These are phyloP conservation scores for Aureobasidium sp. DNA, from an alignment of 2,329 filamentous ascomycete genomes.

Conservation along the genomic window DNA sequence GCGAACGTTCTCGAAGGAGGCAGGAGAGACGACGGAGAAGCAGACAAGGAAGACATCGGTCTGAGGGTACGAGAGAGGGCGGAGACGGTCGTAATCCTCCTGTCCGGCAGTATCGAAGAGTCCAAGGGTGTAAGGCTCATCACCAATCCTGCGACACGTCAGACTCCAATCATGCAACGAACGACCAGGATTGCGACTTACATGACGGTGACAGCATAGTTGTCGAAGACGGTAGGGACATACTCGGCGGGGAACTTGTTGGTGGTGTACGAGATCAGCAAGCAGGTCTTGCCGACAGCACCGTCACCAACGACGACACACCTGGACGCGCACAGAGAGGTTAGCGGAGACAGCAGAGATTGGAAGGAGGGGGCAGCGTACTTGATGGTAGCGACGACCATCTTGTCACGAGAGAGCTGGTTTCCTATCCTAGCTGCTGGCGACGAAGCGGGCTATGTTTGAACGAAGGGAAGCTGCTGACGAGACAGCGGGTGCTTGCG, in stretches of 20 bases:
- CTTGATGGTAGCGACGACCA: slow-evolving; percentile 30
- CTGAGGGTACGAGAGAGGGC: slow-evolving; percentile 93
- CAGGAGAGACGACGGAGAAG: slow-evolving; percentile 95
- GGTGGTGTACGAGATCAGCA: slow-evolving; percentile 98
- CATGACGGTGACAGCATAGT: slow-evolving; percentile 99
- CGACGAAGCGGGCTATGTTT: background rate
- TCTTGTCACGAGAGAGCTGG: slow-evolving; percentile 16
- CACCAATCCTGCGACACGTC: slow-evolving; percentile 70
- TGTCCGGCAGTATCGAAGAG: slow-evolving; percentile 98
- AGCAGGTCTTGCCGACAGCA: slow-evolving; percentile 98
- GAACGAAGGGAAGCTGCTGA: slow-evolving; percentile 4
- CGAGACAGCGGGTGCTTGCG: background rate
- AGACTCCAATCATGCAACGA: background rate
- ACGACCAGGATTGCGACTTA: slow-evolving; percentile 48
- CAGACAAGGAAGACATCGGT: slow-evolving; percentile 98
- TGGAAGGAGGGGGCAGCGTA: slow-evolving; percentile 16
- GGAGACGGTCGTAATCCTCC: slow-evolving; percentile 94
- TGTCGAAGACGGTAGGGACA: slow-evolving; percentile 98
- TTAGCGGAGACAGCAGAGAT: background rate
- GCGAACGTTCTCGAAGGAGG: slow-evolving; percentile 97
- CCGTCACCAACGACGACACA: slow-evolving; percentile 98
- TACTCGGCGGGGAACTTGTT: slow-evolving; percentile 99
- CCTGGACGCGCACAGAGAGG: slow-evolving; percentile 42
- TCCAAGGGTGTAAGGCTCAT: slow-evolving; percentile 92
- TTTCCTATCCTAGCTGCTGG: background rate